Percentiles rank a stretch among this genome's conserved stretches.
Evolutionary conservation across 139 green algal genomes (phyloP).

Genomic region (Picochlorum sp.): DNA sequence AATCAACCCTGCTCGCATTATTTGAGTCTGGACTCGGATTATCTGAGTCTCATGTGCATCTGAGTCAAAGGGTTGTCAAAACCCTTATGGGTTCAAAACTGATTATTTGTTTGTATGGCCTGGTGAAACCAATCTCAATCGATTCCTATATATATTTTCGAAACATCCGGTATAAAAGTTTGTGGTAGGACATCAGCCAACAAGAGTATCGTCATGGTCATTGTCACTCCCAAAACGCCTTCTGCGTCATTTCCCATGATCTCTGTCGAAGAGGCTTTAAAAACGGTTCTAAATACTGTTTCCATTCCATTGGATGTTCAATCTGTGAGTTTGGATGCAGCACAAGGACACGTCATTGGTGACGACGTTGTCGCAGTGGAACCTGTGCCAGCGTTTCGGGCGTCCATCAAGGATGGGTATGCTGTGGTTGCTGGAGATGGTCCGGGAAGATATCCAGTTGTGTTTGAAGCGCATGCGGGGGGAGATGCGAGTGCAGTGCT

Average conservation of each 20-base stretch:
- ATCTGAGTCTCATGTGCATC: no score
- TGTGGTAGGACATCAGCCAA: no score
- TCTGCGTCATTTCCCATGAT: constrained; percentile 67
- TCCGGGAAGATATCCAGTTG: constrained; percentile 63
- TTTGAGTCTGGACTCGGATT: no score
- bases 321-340: constrained; percentile 35
- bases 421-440: constrained; percentile 75
- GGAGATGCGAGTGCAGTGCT: constrained; percentile 2
- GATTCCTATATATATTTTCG: no score
- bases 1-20: no score
- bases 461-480: constrained; percentile 66
- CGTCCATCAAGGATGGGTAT: constrained; percentile 97
- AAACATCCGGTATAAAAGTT: no score
- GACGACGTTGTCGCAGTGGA: constrained; percentile 64
- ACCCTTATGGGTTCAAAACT: no score
- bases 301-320: constrained; percentile 37
- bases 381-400: constrained; percentile 76
- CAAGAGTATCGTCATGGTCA: no score
- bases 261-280: constrained; percentile 60
- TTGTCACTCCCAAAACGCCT: constrained; percentile 18
- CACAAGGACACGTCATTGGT: constrained; percentile 54
- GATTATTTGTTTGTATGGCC: no score
- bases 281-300: constrained; percentile 49
- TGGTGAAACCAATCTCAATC: no score
- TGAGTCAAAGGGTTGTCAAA: no score